Base-by-base conservation (phyloP, 2,329 filamentous ascomycete species). In the Colletotrichum shisoi region DNA sequence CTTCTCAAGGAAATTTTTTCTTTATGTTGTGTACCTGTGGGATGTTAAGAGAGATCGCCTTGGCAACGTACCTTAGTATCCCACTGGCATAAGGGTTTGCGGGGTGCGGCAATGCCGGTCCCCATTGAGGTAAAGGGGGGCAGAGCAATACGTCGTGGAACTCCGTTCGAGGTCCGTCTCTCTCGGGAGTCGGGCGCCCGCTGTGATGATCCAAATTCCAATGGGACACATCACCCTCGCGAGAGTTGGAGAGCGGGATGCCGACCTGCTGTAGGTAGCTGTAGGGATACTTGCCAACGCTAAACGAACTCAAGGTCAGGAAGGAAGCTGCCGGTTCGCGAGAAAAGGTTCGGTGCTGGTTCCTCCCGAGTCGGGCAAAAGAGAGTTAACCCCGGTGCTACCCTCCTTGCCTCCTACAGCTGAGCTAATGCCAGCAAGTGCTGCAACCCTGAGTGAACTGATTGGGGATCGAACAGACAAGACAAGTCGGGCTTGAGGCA, bases 161-260 rank as follows among this genome's bases (percentile, higher is more conserved):
- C 46, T 58, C 53, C 59, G 40, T 42, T 13, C 21, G 27, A 24
- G 52, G 27, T 19, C 39, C 53, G n/a, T 57, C 19, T 21, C 52
- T 31, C 58, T 63, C 40, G 52, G 46, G 27, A 58, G 53, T 44
- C 53, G 60, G 64, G 60, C 64, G 54, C 37, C 46, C 53, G 51
- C 24, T 27, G 31, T 44, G 8, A 31, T 42, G 46, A 58, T n/a
- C 31, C n/a, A n/a, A n/a, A n/a, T n/a, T n/a, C n/a, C 44, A 63
- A 48, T 58, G 21, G 21, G 39, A 37, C 57, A 12, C 13, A 21
- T 4, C 8, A 7, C 21, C 39, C 53, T 34, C 53, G 53, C 21
- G 3, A 19, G 24, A 34, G 27, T 57, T 24, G 54, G 12, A 19
- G 24, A 51, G 24, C 2, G 12, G 31, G 27, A 24, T 37, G 27